Conservation (phyloP, 805 yeast genomes). For the Kluyveromyces siamensis region DNA sequence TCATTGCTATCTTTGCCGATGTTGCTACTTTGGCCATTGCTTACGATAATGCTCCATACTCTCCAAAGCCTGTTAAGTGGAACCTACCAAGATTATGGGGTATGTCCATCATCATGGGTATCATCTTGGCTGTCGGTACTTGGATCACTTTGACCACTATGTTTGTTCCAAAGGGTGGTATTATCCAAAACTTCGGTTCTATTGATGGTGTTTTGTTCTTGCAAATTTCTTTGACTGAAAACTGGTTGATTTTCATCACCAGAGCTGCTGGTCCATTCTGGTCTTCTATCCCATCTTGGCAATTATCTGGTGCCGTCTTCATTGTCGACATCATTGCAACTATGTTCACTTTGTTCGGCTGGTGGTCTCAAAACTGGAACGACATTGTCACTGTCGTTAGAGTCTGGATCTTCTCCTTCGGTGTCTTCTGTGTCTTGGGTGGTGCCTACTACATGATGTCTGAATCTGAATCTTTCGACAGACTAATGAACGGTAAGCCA, state of each 20-base stretch:
- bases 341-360: slow-evolving; percentile 86
- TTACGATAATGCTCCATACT: slow-evolving; percentile 94
- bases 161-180: slow-evolving; percentile 88
- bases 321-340: slow-evolving; percentile 87
- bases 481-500: slow-evolving; percentile 77
- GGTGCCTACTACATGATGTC: slow-evolving; percentile 95
- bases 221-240: slow-evolving; percentile 90
- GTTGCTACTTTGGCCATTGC: slow-evolving; percentile 97
- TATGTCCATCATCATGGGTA: slow-evolving; percentile 83
- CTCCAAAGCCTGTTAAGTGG: slow-evolving; percentile 92
- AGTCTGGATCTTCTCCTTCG: slow-evolving; percentile 92
- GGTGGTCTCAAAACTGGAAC: slow-evolving; percentile 98
- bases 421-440: slow-evolving; percentile 93
- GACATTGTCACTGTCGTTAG: slow-evolving; percentile 92
- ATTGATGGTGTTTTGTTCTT: slow-evolving; percentile 88
- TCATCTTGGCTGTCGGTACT: slow-evolving; percentile 80
- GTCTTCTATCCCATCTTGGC: slow-evolving; percentile 96
- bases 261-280: slow-evolving; percentile 98
- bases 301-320: slow-evolving; percentile 88
- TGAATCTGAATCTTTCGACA: slow-evolving; percentile 68
- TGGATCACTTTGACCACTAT: slow-evolving; percentile 93
- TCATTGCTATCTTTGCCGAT: slow-evolving; percentile 95
- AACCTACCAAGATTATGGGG: slow-evolving; percentile 96
- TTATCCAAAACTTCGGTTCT: slow-evolving; percentile 92
- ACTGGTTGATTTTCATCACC: slow-evolving; percentile 94